Evolutionary conservation across 805 yeast species (phyloP).

Genomic region (Pichia cephalocereana): DNA sequence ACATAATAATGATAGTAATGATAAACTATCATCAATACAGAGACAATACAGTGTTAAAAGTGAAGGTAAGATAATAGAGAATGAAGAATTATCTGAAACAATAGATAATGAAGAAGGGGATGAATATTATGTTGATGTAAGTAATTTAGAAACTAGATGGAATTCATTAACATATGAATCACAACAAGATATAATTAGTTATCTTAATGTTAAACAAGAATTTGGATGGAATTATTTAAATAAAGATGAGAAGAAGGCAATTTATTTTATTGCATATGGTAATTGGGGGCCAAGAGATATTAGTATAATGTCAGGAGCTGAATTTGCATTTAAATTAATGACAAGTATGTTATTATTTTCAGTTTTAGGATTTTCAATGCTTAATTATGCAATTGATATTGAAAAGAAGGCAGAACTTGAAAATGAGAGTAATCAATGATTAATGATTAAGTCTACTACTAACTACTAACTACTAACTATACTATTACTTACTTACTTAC

Average conservation of each 20-base stretch:
- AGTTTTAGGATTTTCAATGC: conserved; percentile 26
- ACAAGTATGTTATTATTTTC: conserved; percentile 25
- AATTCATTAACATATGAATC: conserved; percentile 23
- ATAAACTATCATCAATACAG: neutral
- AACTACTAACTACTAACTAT: no score
- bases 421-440: no score
- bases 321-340: conserved; percentile 25
- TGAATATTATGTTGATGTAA: conserved; percentile 24
- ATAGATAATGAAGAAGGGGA: conserved; percentile 14
- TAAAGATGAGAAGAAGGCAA: conserved; percentile 47
- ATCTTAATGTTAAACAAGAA: conserved; percentile 28
- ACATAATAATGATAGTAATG: no score
- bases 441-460: no score
- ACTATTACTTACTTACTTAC: no score
- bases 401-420: neutral
- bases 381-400: conserved; percentile 25
- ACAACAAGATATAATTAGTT: conserved; percentile 28
- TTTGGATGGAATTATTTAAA: conserved; percentile 32
- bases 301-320: conserved; percentile 21
- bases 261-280: conserved; percentile 50
- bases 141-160: conserved; percentile 27
- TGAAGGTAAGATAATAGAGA: neutral
- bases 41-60: neutral
- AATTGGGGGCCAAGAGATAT: conserved; percentile 52
- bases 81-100: neutral